phyloP scores from a whole-genome alignment of 176 grass and related monocot genomes.

The Hordeum vulgare region DNA sequence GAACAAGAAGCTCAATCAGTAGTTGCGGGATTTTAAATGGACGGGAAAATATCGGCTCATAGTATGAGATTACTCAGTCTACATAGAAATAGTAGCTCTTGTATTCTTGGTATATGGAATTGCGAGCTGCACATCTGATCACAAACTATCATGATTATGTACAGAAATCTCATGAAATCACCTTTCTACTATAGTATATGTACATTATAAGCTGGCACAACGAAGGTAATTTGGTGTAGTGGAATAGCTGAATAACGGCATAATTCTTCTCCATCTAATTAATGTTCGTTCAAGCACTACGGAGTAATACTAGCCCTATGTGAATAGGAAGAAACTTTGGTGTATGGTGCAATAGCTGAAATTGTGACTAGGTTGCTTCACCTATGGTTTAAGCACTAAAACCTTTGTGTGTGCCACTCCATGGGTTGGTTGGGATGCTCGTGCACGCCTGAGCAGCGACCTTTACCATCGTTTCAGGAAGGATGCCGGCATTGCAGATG shows the following conservation, averaged over 20 bases:
- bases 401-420: slow-evolving; percentile 68
- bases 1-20: not conserved
- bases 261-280: slow-evolving; percentile 1
- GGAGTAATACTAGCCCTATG: not conserved
- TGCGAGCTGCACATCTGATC: not conserved
- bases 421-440: slow-evolving; percentile 59
- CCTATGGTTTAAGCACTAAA: slow-evolving; percentile 56
- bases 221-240: not conserved
- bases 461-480: slow-evolving; percentile 39
- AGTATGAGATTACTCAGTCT: not conserved
- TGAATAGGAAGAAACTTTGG: not conserved
- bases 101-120: not conserved
- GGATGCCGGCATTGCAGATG: slow-evolving; percentile 70
- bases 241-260: not conserved
- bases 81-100: not conserved
- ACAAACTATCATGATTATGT: not conserved
- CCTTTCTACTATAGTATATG: slow-evolving; percentile 18
- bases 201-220: not conserved
- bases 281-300: slow-evolving; percentile 17
- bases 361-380: not conserved
- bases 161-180: not conserved
- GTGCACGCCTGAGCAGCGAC: slow-evolving; percentile 61
- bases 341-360: not conserved
- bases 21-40: not conserved
- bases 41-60: not conserved